These are phyloP conservation scores for Solanum chacoense DNA, from an alignment of 305 asterid species.

Conservation along the genomic window DNA sequence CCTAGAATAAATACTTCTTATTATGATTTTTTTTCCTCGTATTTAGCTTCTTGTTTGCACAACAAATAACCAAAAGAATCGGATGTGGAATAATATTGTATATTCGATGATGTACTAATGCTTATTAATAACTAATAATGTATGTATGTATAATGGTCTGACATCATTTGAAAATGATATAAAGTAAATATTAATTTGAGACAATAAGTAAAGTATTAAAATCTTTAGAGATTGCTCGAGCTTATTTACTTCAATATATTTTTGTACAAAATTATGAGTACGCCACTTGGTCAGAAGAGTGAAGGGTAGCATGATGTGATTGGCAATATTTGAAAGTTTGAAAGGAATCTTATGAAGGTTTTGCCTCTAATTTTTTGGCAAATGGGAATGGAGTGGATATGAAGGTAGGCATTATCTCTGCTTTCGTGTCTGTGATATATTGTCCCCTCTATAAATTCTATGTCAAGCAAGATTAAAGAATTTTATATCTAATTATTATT, in stretches of 20 bases:
- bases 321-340: not conserved
- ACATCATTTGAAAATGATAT: not conserved
- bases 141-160: not conserved
- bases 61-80: not conserved
- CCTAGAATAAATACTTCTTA: not conserved
- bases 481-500: not conserved
- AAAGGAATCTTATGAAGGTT: not conserved
- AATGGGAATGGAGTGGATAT: constrained; percentile 19
- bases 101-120: not conserved
- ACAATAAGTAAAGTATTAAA: not conserved
- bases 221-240: not conserved
- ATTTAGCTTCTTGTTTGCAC: not conserved
- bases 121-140: not conserved
- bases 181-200: not conserved
- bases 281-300: not conserved
- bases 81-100: not conserved
- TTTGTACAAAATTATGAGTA: not conserved
- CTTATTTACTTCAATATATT: not conserved
- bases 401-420: constrained; percentile 19
- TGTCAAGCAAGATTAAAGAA: not conserved
- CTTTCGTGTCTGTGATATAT: constrained; percentile 2
- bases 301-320: not conserved
- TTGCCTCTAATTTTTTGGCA: constrained; percentile 9
- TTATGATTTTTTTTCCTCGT: not conserved
- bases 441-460: not conserved